These are phyloP conservation scores for Sapria himalayana DNA, from an alignment of 345 rosid genomes.

Conservation along the genomic window DNA sequence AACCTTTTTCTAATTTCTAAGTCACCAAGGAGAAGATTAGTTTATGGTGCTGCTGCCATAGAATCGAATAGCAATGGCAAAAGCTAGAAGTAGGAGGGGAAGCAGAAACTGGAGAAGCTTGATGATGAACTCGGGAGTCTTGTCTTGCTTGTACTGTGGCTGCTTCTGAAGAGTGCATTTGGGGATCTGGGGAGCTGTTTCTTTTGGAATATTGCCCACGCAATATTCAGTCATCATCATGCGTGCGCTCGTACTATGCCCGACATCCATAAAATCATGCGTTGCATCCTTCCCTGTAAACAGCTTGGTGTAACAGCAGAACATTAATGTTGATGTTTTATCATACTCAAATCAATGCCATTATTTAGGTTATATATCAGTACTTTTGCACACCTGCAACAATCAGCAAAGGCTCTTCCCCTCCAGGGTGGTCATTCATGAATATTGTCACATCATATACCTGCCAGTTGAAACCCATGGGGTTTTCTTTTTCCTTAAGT, in stretches of 20 bases:
- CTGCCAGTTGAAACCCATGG: no score
- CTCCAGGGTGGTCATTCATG: slow-evolving; percentile 74
- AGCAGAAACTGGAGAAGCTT: slow-evolving; percentile 79
- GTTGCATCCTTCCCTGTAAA: slow-evolving; percentile 75
- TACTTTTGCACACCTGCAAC: slow-evolving; percentile 28
- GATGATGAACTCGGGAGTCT: slow-evolving; percentile 44
- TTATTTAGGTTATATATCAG: no score
- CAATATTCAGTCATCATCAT: slow-evolving; percentile 74
- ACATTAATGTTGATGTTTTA: neutral
- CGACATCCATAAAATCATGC: slow-evolving; percentile 86
- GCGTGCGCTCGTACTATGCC: slow-evolving; percentile 62
- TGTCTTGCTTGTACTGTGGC: slow-evolving; percentile 55
- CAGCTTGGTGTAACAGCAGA: neutral
- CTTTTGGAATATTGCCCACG: slow-evolving; percentile 46
- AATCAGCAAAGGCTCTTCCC: slow-evolving; percentile 50
- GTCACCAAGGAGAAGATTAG: no score
- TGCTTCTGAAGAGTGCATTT: slow-evolving; percentile 44
- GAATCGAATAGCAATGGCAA: slow-evolving; percentile 68
- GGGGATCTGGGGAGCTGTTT: slow-evolving; percentile 36
- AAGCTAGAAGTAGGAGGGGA: slow-evolving; percentile 73
- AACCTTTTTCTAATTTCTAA: no score
- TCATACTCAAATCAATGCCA: neutral
- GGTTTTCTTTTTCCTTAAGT: no score
- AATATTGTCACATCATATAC: slow-evolving; percentile 59
- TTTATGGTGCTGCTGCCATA: no score